A percentile compares a stretch with the other conserved stretches of the same genome.
phyloP scores from a whole-genome alignment of 306 rosid species.

The Acacia acuminata region DNA sequence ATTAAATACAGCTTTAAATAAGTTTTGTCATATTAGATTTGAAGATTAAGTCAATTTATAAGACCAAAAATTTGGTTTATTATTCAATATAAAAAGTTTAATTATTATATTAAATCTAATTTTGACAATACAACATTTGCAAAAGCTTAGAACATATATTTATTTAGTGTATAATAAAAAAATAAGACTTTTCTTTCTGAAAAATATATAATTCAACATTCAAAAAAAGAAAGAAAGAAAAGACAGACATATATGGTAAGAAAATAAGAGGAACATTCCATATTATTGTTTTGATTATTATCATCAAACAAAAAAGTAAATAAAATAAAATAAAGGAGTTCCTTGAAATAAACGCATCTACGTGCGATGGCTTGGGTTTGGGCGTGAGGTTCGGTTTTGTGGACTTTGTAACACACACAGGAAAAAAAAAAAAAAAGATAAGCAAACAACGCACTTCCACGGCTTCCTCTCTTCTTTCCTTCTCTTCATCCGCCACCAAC shows the following conservation, averaged over 20 bases:
- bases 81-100: not conserved
- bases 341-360: conserved; percentile 50
- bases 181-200: not conserved
- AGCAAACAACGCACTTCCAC: conserved; percentile 35
- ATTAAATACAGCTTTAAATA: not conserved
- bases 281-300: not conserved
- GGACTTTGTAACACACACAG: conserved; percentile 43
- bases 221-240: not conserved
- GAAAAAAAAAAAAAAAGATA: conserved; percentile 15
- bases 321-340: conserved; percentile 9
- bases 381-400: conserved; percentile 46
- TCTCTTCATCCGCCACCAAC: conserved; percentile 33
- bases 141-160: not conserved
- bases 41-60: not conserved
- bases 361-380: conserved; percentile 34
- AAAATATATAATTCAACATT: not conserved
- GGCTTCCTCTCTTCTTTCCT: not conserved
- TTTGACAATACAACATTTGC: not conserved
- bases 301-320: not conserved
- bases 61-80: not conserved
- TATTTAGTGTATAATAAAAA: not conserved
- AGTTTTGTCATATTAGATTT: not conserved
- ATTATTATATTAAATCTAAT: not conserved
- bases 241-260: not conserved
- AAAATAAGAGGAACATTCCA: not conserved